Percentiles rank a stretch among this genome's conserved stretches.
Evolutionary conservation across 208 protist species (phyloP).

Genomic region (Phytomonas sp.): DNA sequence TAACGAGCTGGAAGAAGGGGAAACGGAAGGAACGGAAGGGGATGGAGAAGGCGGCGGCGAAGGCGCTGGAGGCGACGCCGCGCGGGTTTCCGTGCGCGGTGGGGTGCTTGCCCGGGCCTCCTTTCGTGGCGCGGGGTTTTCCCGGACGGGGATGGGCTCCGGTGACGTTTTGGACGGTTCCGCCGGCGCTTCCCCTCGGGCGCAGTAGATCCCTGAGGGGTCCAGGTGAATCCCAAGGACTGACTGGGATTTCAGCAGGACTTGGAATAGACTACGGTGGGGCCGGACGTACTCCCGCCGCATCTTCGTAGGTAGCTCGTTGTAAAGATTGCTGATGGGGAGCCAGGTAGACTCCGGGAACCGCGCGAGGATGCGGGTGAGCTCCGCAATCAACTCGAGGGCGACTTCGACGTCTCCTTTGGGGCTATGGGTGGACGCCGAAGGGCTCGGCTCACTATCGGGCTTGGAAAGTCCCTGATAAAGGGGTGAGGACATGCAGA

Average conservation of each 20-base stretch:
- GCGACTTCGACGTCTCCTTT: constrained; percentile 5
- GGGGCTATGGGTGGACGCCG: not conserved
- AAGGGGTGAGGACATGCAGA: not conserved
- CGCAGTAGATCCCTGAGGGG: constrained; percentile 48
- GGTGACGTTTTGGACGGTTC: not conserved
- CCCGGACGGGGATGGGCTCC: not conserved
- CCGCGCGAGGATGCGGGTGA: constrained; percentile 11
- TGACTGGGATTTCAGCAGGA: constrained; percentile 27
- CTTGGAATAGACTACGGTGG: constrained; percentile 59
- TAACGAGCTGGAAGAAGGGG: not conserved
- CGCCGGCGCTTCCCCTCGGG: constrained; percentile 20
- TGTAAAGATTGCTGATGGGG: constrained; percentile 54
- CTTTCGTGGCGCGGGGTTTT: not conserved
- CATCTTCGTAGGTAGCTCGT: constrained; percentile 32
- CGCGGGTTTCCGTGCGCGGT: not conserved
- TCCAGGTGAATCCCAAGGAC: constrained; percentile 38
- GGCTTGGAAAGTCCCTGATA: not conserved
- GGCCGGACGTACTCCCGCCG: constrained; percentile 61
- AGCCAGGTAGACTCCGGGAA: constrained; percentile 30
- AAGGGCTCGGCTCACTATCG: not conserved
- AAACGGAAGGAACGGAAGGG: not conserved
- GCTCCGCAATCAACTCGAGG: constrained; percentile 12
- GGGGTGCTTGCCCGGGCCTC: not conserved
- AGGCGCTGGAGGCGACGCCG: not conserved
- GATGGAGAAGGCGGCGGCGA: not conserved